phyloP scores from a whole-genome alignment of 192 early-diverging fungal species.

The Entrophospora sp. region DNA sequence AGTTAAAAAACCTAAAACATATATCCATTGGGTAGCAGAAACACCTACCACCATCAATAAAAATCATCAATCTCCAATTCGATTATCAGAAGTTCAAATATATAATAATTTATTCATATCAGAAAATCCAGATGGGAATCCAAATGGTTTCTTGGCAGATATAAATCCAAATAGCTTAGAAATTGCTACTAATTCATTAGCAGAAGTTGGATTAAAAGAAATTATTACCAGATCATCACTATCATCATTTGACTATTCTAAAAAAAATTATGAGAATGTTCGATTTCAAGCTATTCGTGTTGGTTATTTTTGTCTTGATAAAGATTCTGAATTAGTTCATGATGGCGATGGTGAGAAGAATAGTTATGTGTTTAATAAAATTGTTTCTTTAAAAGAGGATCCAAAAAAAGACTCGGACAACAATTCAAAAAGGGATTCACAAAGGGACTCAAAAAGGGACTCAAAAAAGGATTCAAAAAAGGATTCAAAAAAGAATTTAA shows the following conservation, averaged over 20 bases:
- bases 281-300: conserved; percentile 91
- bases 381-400: conserved; percentile 65
- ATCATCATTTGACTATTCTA: conserved; percentile 43
- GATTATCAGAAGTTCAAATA: conserved; percentile 71
- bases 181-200: conserved; percentile 58
- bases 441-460: too few species aligned
- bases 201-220: conserved; percentile 77
- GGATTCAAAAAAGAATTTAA: too few species aligned
- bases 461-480: too few species aligned
- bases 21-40: conserved; percentile 97
- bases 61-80: conserved; percentile 74
- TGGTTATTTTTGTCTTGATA: conserved; percentile 98
- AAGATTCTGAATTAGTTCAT: conserved; percentile 69
- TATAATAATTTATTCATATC: conserved; percentile 88
- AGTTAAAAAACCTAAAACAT: conserved; percentile 89
- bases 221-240: conserved; percentile 49
- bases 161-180: conserved; percentile 73
- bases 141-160: conserved; percentile 87
- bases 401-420: conserved; percentile 40
- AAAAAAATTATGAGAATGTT: conserved; percentile 68
- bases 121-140: conserved; percentile 76
- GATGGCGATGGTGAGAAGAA: conserved; percentile 52
- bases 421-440: too few species aligned
- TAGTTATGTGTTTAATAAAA: conserved; percentile 52
- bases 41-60: too few species aligned